A percentile compares a stretch with the other conserved stretches of the same genome.
Conservation (phyloP, 1,284 basidiomycete genomes). For the Puccinia coronata region DNA sequence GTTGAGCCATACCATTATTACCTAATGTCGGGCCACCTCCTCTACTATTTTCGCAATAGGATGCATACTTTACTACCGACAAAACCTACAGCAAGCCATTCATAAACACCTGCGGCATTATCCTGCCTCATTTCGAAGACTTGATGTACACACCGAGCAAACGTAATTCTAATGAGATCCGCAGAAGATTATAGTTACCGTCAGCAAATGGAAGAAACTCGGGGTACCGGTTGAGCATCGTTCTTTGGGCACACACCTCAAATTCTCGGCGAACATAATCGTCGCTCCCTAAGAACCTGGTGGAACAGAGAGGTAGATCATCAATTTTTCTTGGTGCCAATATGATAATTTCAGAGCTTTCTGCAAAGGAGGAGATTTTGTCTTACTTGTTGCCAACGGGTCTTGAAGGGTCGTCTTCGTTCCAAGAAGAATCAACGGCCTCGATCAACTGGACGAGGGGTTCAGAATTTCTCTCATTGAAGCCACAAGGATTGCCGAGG, state of each 20-base stretch:
- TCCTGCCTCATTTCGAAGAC: background rate
- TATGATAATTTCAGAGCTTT: conserved; percentile 17
- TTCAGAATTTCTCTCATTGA: background rate
- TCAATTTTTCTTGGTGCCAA: background rate
- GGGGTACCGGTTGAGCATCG: conserved; percentile 19
- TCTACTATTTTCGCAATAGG: conserved; percentile 65
- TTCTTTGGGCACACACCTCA: conserved; percentile 64
- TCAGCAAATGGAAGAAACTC: conserved; percentile 44
- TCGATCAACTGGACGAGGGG: conserved; percentile 62
- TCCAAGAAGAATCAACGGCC: conserved; percentile 79
- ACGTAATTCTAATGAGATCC: conserved; percentile 69
- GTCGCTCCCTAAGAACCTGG: conserved; percentile 45
- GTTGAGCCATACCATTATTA: conserved; percentile 53
- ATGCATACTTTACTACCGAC: conserved; percentile 79
- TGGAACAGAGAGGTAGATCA: conserved; percentile 36
- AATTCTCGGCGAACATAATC: conserved; percentile 73
- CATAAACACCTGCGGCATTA: background rate
- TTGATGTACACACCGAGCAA: conserved; percentile 62
- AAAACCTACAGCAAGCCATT: conserved; percentile 60
- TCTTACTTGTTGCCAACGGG: conserved; percentile 68
- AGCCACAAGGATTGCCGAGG: background rate
- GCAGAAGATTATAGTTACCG: conserved; percentile 21
- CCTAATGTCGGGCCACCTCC: conserved; percentile 64
- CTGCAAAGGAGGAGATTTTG: conserved; percentile 36
- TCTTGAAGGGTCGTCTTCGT: conserved; percentile 66